These are phyloP conservation scores for Thraustotheca clavata DNA, from an alignment of 352 stramenopile species.

Conservation along the genomic window DNA sequence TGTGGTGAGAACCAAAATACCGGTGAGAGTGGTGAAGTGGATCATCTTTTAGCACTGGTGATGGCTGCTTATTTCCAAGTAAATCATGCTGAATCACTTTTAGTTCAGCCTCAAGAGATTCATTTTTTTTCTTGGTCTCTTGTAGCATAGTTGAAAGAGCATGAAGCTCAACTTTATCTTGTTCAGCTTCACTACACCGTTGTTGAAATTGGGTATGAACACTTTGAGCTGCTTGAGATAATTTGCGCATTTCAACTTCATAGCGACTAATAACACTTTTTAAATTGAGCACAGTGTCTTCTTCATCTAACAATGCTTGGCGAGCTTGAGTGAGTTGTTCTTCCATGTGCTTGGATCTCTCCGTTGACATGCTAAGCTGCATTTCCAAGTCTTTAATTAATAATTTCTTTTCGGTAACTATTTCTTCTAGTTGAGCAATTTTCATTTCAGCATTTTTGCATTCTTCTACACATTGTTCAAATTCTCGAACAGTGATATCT, in stretches of 20 bases:
- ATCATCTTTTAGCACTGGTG: neutral
- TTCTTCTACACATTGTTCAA: conserved; percentile 2
- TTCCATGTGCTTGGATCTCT: conserved; percentile 28
- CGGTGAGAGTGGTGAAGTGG: neutral
- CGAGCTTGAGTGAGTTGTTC: conserved; percentile 30
- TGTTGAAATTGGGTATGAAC: conserved; percentile 55
- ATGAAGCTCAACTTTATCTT: conserved; percentile 13
- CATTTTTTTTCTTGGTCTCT: conserved; percentile 13
- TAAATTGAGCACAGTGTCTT: conserved; percentile 40
- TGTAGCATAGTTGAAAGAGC: conserved; percentile 6
- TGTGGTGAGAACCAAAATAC: neutral
- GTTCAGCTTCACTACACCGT: conserved; percentile 8
- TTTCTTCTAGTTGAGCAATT: conserved; percentile 13
- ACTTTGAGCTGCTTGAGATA: conserved; percentile 46
- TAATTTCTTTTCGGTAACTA: conserved; percentile 26
- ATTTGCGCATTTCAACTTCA: conserved; percentile 45
- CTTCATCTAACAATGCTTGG: conserved; percentile 34
- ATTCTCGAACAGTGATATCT: conserved; percentile 18
- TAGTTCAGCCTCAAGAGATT: conserved; percentile 14
- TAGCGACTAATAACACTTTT: conserved; percentile 32
- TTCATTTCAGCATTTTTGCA: conserved; percentile 22
- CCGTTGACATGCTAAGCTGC: conserved; percentile 27
- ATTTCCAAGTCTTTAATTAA: conserved; percentile 26
- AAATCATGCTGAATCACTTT: conserved; percentile 14
- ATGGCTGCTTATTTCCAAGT: neutral